These are phyloP conservation scores for Tripterygium wilfordii DNA, from an alignment of 177 flowering plant genomes.

Conservation along the genomic window DNA sequence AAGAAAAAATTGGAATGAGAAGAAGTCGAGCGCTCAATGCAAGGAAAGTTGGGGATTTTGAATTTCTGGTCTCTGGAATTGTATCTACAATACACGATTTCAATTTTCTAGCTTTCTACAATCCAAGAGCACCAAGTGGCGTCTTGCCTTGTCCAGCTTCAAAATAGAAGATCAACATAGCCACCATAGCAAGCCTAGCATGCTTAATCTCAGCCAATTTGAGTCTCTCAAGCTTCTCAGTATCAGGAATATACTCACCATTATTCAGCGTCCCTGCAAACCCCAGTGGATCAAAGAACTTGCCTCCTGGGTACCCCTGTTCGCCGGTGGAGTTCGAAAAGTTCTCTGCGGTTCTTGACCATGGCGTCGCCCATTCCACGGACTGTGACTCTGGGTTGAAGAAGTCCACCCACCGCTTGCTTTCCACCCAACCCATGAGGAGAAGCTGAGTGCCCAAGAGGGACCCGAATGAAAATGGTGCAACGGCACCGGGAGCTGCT, in stretches of 20 bases:
- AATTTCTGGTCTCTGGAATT: no score
- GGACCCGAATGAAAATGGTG: constrained; percentile 91
- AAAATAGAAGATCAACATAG: constrained; percentile 90
- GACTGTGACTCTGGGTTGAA: constrained; percentile 96
- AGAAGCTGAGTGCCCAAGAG: constrained; percentile 93
- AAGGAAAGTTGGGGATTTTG: no score
- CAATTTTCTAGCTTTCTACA: constrained; percentile 24
- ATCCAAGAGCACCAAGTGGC: constrained; percentile 87
- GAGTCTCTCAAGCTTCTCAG: constrained; percentile 81
- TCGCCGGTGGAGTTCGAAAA: constrained; percentile 90
- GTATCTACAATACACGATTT: neutral
- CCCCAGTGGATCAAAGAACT: constrained; percentile 81
- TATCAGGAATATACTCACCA: constrained; percentile 79
- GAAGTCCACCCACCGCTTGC: constrained; percentile 99
- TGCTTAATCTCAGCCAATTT: constrained; percentile 95
- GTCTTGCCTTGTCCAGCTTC: constrained; percentile 99
- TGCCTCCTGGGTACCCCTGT: constrained; percentile 94
- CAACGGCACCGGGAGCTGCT: constrained; percentile 90
- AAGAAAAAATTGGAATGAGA: constrained; percentile 4
- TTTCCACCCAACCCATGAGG: constrained; percentile 99
- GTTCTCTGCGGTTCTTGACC: constrained; percentile 84
- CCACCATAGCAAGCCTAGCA: constrained; percentile 88
- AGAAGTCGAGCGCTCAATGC: no score
- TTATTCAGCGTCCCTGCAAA: constrained; percentile 57
- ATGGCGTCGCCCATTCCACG: constrained; percentile 98